Evolutionary conservation across 306 rosid genomes (phyloP), one percentile per base, ranked within the genome.

Genomic region (Oxytropis ochrocephala): DNA sequence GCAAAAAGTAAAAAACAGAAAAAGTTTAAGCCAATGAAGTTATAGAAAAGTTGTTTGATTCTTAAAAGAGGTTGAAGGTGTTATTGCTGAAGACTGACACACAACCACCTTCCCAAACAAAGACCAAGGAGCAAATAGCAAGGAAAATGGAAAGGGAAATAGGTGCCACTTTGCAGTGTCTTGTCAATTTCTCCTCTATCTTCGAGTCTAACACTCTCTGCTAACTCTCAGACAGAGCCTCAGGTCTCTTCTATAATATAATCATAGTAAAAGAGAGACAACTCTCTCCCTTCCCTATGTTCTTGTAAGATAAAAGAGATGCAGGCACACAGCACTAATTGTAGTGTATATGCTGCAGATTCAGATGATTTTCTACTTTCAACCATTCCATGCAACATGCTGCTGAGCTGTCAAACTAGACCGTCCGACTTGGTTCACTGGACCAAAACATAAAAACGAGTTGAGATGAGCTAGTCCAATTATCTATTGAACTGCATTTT

Each of bases 181-280:
- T 69, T 36, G 81, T 74, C 78, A 80, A 53, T 73, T 65, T 67
- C 64, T 60, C 74, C 77, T 64, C 56, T 56, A 17, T 48, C 24
- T 42, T 60, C 42, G 13, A 74, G 41, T 67, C 67, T 47, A 27
- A n/a, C n/a, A 33, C 42, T 19, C 14, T 51, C 58, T 54, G 0
- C 35, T 41, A 33, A 77, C 32, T 50, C 70, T 76, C 35, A 41
- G 16, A 3, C 41, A n/a, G 13, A 74, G 41, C 56, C 67, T 47
- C 29, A 24, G 3, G 2, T 24, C 29, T 24, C 30, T 50, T 9
- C 29, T 27, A 53, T 36, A 11, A 52, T 38, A 21, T 42, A 32
- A 12, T 58, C 59, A 57, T 75, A 24, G 36, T 38, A 60, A 54
- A 39, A 64, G 3, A 17, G 29, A 60, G 14, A 36, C 46, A 47